Evolutionary conservation across 1,284 basidiomycete genomes (phyloP).

Genomic region (Boletus albobrunnescens): DNA sequence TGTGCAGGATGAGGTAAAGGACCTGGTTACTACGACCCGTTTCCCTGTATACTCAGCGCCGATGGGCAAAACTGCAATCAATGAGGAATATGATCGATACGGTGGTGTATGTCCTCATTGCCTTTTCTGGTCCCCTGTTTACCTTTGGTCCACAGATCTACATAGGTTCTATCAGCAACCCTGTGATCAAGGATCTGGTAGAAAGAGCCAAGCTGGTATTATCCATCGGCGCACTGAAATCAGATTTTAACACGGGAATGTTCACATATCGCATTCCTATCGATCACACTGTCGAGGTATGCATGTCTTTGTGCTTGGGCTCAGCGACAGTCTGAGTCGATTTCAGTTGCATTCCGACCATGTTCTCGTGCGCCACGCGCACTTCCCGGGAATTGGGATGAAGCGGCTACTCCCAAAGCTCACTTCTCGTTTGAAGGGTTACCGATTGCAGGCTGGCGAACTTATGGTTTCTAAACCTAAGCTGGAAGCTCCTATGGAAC

Average conservation of each 20-base stretch:
- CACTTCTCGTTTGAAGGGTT: conserved; percentile 49
- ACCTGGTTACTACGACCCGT: conserved; percentile 67
- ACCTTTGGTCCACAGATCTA: conserved; percentile 56
- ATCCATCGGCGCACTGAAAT: conserved; percentile 76
- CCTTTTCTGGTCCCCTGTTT: conserved; percentile 2
- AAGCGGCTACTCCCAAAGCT: conserved; percentile 69
- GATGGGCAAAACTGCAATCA: conserved; percentile 85
- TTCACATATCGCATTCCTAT: conserved; percentile 72
- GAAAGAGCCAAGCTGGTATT: conserved; percentile 83
- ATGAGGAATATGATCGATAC: conserved; percentile 80
- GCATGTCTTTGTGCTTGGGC: background rate
- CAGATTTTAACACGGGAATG: conserved; percentile 92
- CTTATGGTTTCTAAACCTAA: conserved; percentile 50
- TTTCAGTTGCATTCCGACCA: conserved; percentile 78
- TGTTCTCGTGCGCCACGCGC: conserved; percentile 63
- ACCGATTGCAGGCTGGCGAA: conserved; percentile 37
- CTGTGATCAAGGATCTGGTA: conserved; percentile 69
- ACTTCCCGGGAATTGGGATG: conserved; percentile 66
- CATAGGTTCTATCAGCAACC: conserved; percentile 71
- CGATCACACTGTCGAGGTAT: conserved; percentile 59
- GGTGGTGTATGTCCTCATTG: conserved; percentile 60
- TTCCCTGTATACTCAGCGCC: conserved; percentile 80
- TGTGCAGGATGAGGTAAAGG: conserved; percentile 62
- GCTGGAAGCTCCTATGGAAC: conserved; percentile 46
- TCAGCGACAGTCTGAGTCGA: conserved; percentile 4